Base-by-base conservation (phyloP, 2,329 filamentous ascomycete genomes). In the Tolypocladium guangdongense region DNA sequence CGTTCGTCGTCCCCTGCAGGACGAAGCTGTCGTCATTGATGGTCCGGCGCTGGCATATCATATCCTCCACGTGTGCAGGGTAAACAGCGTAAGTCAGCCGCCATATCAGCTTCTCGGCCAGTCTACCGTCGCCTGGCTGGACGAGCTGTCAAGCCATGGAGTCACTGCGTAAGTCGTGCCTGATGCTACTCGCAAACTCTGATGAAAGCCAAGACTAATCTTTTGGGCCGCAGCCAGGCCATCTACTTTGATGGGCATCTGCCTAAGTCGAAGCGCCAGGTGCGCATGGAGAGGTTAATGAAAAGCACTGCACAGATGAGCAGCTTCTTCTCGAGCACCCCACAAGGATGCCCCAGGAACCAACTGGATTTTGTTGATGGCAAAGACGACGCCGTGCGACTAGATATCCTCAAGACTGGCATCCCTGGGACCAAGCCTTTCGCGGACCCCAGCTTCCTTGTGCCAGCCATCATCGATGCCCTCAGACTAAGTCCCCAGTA, bases 231-330 rank as follows among this genome's bases (percentile, higher is more conserved):
- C 57, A 66, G 66, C 47, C 71, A 80, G 54, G 81, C 77, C 48
- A 87, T 96, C 52, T 90, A 86, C 65, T 96, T 97, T 62, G 92
- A 97, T 66, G 90, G 90, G 16, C 84, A 82, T 53, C 75, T 97
- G 1, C 92, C 92, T 0, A 55, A 66, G 0, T 68, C 74, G 5
- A 96, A 96, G 64, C 75, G 77, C 36, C 65, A 71, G 0, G 80
- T 82, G 7, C 80, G 90, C 5, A 70, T 84, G 50, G 67, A 77
- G 11, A 78, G 90, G 36, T 73, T 87, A 37, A 72, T 81, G 50
- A 76, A 73, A 22, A 80, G 75, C 24, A 80, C 86, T 8, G 69
- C 71, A 4, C 75, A 80, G 24, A 70, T 91, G 39, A 66, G 69
- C 2, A 73, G 78, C 48, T 76, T 76, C 55, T 63, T 66, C 38